Evolutionary conservation across 1,284 basidiomycete species (phyloP).

Genomic region (Malassezia brasiliensis): DNA sequence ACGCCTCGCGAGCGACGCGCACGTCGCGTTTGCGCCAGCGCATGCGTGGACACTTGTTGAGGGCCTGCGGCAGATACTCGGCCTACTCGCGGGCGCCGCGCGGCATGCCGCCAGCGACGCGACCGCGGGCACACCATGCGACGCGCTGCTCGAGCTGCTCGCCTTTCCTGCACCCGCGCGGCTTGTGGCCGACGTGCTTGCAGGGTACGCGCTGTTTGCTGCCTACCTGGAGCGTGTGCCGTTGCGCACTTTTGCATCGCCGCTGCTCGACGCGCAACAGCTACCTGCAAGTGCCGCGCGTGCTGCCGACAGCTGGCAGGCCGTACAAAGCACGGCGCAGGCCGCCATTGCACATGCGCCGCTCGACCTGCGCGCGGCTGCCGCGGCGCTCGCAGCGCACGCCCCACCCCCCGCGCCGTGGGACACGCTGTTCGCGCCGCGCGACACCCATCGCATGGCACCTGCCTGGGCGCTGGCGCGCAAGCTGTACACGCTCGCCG

Average conservation of each 20-base stretch:
- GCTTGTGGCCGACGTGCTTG: slow-evolving; percentile 1
- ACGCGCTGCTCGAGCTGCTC: slow-evolving; percentile 5
- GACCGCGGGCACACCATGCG: neutral
- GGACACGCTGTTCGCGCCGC: neutral
- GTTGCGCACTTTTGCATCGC: neutral
- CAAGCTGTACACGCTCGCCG: neutral
- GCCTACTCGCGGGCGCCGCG: neutral
- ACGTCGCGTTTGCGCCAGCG: slow-evolving; percentile 1
- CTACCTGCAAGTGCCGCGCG: neutral
- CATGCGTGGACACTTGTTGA: neutral
- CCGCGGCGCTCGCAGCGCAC: neutral
- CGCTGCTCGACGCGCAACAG: neutral
- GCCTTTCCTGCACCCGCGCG: neutral
- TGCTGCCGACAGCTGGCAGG: neutral
- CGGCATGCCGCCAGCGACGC: neutral
- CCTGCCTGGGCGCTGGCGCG: neutral
- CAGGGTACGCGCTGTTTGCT: neutral
- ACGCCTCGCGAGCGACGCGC: neutral
- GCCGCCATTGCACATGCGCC: neutral
- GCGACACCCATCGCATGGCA: neutral
- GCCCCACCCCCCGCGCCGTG: neutral
- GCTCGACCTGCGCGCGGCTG: neutral
- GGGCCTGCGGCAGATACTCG: neutral
- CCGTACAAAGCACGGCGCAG: neutral
- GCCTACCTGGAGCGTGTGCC: neutral